These are phyloP conservation scores for Ensete ventricosum DNA, from an alignment of 176 grass and related monocot species.

Conservation along the genomic window DNA sequence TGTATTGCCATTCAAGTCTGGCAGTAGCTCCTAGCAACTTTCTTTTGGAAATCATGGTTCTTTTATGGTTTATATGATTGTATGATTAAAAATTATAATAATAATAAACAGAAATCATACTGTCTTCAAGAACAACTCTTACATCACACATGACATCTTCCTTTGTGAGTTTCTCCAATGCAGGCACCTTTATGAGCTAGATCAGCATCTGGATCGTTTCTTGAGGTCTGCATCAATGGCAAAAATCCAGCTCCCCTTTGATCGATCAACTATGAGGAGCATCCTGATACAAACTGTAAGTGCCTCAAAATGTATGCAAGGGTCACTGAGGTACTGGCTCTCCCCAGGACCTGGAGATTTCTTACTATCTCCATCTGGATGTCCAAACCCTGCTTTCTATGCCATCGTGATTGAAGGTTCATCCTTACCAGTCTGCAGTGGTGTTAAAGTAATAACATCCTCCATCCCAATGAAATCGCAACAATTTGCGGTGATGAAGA, in stretches of 20 bases:
- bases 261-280: constrained; percentile 41
- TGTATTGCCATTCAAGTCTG: background rate
- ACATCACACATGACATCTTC: constrained; percentile 1
- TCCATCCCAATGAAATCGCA: constrained; percentile 71
- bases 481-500: constrained; percentile 78
- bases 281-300: constrained; percentile 61
- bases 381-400: constrained; percentile 52
- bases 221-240: constrained; percentile 64
- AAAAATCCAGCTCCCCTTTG: constrained; percentile 55
- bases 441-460: constrained; percentile 72
- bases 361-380: constrained; percentile 61
- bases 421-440: constrained; percentile 31
- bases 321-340: constrained; percentile 83
- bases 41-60: background rate
- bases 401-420: constrained; percentile 44
- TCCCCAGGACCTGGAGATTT: constrained; percentile 86
- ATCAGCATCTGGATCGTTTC: constrained; percentile 78
- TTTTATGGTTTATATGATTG: background rate
- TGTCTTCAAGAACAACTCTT: background rate
- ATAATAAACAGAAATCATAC: background rate
- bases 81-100: background rate
- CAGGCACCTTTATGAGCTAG: constrained; percentile 88
- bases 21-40: background rate
- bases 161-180: constrained; percentile 17
- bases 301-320: constrained; percentile 69